A percentile compares a stretch with the other conserved stretches of the same genome.
Evolutionary conservation across 768 basidiomycete species (phyloP).

Genomic region (Boletus patriciae): DNA sequence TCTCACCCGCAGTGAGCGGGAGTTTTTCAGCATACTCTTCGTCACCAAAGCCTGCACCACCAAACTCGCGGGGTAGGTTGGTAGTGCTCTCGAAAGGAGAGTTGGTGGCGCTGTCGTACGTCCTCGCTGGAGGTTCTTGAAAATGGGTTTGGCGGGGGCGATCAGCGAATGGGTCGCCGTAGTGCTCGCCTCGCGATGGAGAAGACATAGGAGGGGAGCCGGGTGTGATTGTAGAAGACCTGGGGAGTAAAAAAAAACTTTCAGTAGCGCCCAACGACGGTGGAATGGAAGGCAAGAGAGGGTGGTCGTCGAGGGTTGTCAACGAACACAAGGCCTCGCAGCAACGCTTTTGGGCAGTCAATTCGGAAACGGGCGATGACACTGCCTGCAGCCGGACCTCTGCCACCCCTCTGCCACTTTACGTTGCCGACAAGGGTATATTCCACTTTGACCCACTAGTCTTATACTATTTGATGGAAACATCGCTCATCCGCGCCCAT

Average conservation of each 20-base stretch:
- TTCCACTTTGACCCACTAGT: background rate
- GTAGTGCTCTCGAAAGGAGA: slow-evolving; percentile 59
- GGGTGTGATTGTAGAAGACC: background rate
- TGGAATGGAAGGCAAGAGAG: slow-evolving; percentile 6
- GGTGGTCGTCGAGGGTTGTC: slow-evolving; percentile 22
- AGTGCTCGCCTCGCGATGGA: slow-evolving; percentile 34
- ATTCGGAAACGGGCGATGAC: slow-evolving; percentile 34
- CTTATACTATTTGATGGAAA: background rate
- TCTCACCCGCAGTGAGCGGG: slow-evolving; percentile 63
- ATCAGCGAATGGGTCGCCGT: slow-evolving; percentile 74
- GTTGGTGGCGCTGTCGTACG: slow-evolving; percentile 40
- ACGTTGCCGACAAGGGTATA: background rate
- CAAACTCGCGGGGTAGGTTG: slow-evolving; percentile 55
- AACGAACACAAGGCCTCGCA: slow-evolving; percentile 17
- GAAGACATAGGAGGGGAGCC: slow-evolving; percentile 25
- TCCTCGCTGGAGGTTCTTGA: slow-evolving; percentile 55
- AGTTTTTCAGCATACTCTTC: slow-evolving; percentile 77
- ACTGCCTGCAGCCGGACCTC: slow-evolving; percentile 32
- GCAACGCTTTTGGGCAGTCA: slow-evolving; percentile 27
- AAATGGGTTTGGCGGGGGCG: slow-evolving; percentile 55
- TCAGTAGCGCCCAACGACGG: slow-evolving; percentile 12
- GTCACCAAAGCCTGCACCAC: slow-evolving; percentile 48
- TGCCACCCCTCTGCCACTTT: slow-evolving; percentile 25
- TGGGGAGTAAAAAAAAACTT: slow-evolving; percentile 6
- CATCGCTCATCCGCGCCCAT: no score